phyloP scores from a whole-genome alignment of 768 basidiomycete species.

The Boletellus ananiceps region DNA sequence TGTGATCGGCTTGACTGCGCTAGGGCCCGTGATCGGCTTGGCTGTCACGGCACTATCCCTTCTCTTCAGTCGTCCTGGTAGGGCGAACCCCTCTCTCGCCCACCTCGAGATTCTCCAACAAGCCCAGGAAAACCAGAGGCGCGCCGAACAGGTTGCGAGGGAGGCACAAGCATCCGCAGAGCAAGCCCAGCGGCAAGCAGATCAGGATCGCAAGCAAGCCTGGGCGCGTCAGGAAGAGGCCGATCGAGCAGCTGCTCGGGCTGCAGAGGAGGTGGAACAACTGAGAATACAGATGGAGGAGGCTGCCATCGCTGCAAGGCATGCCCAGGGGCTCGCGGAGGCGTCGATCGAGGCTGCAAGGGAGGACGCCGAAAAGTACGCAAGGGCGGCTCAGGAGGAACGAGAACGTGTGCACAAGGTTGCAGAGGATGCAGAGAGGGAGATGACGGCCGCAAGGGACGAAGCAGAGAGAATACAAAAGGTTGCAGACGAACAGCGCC shows the following conservation, averaged over 20 bases:
- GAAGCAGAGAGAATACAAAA: conserved; percentile 8
- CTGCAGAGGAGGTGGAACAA: neutral
- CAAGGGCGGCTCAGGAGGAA: conserved; percentile 11
- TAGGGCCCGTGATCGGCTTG: no score
- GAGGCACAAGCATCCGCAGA: no score
- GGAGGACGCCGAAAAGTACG: conserved; percentile 13
- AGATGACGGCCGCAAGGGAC: conserved; percentile 8
- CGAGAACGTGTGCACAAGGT: conserved; percentile 7
- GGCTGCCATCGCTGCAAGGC: neutral
- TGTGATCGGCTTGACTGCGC: no score
- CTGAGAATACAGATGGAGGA: conserved; percentile 16
- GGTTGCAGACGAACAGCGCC: conserved; percentile 18
- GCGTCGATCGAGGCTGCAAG: conserved; percentile 6
- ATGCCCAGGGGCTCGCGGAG: conserved; percentile 8
- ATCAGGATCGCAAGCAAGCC: no score
- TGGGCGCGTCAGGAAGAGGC: neutral
- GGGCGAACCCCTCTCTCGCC: no score
- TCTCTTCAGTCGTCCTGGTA: no score
- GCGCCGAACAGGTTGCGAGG: no score
- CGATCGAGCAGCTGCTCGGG: neutral
- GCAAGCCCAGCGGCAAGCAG: no score
- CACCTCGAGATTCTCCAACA: no score
- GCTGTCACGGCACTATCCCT: no score
- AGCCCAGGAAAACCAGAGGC: no score
- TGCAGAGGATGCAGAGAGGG: conserved; percentile 14